Evolutionary conservation across 2,329 filamentous ascomycete genomes (phyloP).

Genomic region (Teratosphaeria zuluensis): DNA sequence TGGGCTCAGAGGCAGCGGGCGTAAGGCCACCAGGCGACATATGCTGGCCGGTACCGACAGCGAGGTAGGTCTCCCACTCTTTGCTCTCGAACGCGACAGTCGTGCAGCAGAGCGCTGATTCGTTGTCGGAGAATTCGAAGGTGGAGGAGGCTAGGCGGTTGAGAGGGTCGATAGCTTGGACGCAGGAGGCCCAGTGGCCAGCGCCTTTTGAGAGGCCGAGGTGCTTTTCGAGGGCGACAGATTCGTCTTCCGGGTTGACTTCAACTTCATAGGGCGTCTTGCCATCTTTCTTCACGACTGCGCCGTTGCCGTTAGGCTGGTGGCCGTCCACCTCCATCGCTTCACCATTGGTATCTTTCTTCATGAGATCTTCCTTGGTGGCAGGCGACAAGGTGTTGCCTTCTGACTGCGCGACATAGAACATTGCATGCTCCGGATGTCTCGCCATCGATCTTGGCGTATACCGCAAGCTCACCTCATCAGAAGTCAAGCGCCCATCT

Average conservation of each 20-base stretch:
- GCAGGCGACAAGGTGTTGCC: conserved; percentile 63
- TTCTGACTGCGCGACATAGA: conserved; percentile 90
- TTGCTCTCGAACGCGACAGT: conserved; percentile 80
- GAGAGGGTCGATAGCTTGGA: conserved; percentile 81
- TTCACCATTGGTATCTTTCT: conserved; percentile 8
- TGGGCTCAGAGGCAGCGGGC: conserved; percentile 5
- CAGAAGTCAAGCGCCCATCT: conserved; percentile 14
- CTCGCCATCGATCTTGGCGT: conserved; percentile 82
- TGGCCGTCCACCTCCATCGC: background rate
- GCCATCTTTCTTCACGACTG: conserved; percentile 3
- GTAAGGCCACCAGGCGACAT: conserved; percentile 37
- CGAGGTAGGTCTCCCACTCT: conserved; percentile 75
- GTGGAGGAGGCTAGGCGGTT: conserved; percentile 51
- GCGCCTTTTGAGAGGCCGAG: conserved; percentile 81
- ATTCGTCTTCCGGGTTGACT: background rate
- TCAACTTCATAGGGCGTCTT: background rate
- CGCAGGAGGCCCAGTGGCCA: conserved; percentile 90
- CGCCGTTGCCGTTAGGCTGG: background rate
- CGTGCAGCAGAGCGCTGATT: conserved; percentile 79
- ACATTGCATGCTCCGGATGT: conserved; percentile 78
- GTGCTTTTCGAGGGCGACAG: conserved; percentile 42
- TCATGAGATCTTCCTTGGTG: conserved; percentile 4
- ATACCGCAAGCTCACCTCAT: conserved; percentile 51
- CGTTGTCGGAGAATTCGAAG: conserved; percentile 77
- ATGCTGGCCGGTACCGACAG: conserved; percentile 90